Evolutionary conservation across 805 yeast species (phyloP), one percentile per base, ranked within the genome.

Genomic region (Kluyveromyces lactis): DNA sequence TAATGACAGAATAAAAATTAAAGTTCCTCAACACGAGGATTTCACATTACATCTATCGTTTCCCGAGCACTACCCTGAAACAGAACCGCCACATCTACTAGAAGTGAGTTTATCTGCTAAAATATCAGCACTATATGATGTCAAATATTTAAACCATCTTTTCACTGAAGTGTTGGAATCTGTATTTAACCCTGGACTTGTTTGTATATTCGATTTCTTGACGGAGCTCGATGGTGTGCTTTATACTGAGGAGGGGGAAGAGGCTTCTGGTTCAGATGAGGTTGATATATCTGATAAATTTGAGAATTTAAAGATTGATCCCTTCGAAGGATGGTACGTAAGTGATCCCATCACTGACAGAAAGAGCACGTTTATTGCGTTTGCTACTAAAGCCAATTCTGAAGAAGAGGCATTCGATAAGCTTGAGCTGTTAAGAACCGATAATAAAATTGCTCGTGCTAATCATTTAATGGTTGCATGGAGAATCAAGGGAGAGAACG

Each of bases 391-490:
- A 34, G 90, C 80, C 0, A 55, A 68, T 13, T 69, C 82, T 0
- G 80, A 78, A n/a, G 77, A 75, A 2, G 86, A 89, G 42, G 94
- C 87, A 1, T 56, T 67, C 41, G 63, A 61, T 4, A 67, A 64
- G 26, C 54, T 90, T 4, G 69, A 67, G 0, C 53, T 62, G 10
- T 60, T 92, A 28, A 70, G 73, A 38, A 63, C 69, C 15, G 95
- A 89, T 52, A 71, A 75, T 27, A 81, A 77, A 56, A 69, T 92
- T 12, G 58, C 77, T 6, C 70, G 72, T 45, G 80, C 96, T 0
- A 58, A 72, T 1, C 97, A 90, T 60, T 80, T 81, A 44, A 92
- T 92, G 79, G 73, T 78, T 12, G 92, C 95, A 0, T 89, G 90
- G 81, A 66, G 97, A 46, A 81, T 92, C 3, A 68, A 69, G 41